Percentiles rank a stretch among this genome's conserved stretches.
Evolutionary conservation across 73 alveolate species (phyloP).

Genomic region (Breviolum minutum): DNA sequence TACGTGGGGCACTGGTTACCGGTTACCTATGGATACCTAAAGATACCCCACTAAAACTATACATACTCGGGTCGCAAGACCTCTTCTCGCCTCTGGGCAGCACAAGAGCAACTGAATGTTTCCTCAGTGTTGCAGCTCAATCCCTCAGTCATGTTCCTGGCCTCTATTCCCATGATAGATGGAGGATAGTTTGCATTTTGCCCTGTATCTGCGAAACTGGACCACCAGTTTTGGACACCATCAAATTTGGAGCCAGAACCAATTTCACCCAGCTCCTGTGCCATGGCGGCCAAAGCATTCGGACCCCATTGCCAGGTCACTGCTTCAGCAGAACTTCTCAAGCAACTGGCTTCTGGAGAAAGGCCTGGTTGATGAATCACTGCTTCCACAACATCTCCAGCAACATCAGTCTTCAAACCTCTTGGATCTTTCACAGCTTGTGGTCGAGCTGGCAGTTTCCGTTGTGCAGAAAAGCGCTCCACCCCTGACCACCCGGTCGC

Average conservation of each 20-base stretch:
- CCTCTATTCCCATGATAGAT: conserved; percentile 22
- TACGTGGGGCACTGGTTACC: no score
- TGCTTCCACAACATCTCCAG: conserved; percentile 47
- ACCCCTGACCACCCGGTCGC: conserved; percentile 40
- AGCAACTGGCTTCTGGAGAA: conserved; percentile 24
- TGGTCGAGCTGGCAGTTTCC: conserved; percentile 22
- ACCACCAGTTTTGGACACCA: conserved; percentile 84
- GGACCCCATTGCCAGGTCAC: conserved; percentile 93
- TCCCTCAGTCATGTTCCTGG: neutral
- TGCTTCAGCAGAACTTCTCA: conserved; percentile 4
- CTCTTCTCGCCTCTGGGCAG: conserved; percentile 29
- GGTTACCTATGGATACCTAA: neutral
- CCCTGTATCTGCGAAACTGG: conserved; percentile 44
- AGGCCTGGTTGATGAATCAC: conserved; percentile 56
- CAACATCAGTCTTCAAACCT: conserved; percentile 21
- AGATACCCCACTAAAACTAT: neutral
- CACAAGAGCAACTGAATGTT: conserved; percentile 55
- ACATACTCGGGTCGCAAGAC: neutral
- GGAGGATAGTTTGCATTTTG: conserved; percentile 80
- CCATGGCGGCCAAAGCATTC: conserved; percentile 82
- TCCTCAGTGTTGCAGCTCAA: conserved; percentile 14
- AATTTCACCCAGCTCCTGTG: conserved; percentile 47
- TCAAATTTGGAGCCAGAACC: conserved; percentile 35
- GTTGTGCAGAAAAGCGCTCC: neutral
- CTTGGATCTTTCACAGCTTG: conserved; percentile 4